Evolutionary conservation across 257 asterid genomes (phyloP).

Genomic region (Cynanchum wilfordii): DNA sequence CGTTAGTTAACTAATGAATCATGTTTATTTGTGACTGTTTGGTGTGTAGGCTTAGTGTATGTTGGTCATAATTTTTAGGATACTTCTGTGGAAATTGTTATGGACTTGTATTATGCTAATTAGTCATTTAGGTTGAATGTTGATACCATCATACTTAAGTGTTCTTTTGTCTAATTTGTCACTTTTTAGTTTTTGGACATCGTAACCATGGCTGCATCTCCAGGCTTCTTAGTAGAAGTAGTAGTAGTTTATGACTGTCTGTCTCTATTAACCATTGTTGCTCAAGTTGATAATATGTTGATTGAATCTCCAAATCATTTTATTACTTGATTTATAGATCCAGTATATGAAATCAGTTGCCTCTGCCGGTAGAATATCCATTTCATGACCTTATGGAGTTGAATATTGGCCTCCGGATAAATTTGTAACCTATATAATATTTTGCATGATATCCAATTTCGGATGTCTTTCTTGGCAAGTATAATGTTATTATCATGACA

Average conservation of each 20-base stretch:
- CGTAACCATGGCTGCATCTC: slow-evolving; percentile 6
- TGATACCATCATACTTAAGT: slow-evolving; percentile 6
- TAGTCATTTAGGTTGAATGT: slow-evolving; percentile 12
- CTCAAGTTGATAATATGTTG: neutral
- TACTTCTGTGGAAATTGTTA: neutral
- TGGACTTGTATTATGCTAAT: neutral
- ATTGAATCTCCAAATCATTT: neutral
- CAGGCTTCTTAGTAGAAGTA: neutral
- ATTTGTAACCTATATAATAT: too few relatives aligned
- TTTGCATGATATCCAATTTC: too few relatives aligned
- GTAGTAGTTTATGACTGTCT: neutral
- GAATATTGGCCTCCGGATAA: too few relatives aligned
- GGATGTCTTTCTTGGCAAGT: too few relatives aligned
- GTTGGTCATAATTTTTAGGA: slow-evolving; percentile 9
- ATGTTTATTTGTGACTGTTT: neutral
- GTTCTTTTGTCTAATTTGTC: neutral
- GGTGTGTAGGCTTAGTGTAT: slow-evolving; percentile 9
- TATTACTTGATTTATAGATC: neutral
- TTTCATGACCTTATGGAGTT: too few relatives aligned
- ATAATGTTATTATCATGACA: too few relatives aligned
- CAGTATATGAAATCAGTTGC: too few relatives aligned
- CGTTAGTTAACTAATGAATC: slow-evolving; percentile 8
- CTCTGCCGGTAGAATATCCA: too few relatives aligned
- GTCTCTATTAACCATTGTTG: neutral
- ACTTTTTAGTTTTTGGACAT: neutral